Evolutionary conservation across 306 rosid species (phyloP).

Genomic region (Morella rubra): DNA sequence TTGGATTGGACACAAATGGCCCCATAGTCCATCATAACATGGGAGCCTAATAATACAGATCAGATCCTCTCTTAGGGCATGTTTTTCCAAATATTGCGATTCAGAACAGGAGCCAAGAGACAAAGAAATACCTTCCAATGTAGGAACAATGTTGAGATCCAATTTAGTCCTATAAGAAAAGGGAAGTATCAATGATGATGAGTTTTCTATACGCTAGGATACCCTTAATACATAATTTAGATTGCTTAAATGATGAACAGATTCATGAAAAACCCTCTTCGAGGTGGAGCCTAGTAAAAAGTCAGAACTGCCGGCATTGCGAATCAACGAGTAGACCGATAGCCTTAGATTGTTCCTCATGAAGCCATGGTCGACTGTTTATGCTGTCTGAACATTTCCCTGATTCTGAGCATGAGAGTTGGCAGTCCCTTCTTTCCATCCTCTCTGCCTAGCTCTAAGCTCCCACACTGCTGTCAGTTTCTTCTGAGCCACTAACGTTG

Average conservation of each 20-base stretch:
- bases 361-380: conserved; percentile 22
- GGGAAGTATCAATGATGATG: conserved; percentile 10
- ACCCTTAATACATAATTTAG: conserved; percentile 26
- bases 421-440: conserved; percentile 86
- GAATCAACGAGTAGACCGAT: conserved; percentile 25
- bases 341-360: conserved; percentile 32
- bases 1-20: no score
- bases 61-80: not conserved
- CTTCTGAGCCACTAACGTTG: conserved; percentile 60
- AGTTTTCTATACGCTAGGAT: conserved; percentile 43
- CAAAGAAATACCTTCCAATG: conserved; percentile 11
- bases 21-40: not conserved
- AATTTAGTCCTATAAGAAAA: no score
- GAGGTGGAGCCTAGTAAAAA: conserved; percentile 17
- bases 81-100: no score
- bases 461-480: conserved; percentile 82
- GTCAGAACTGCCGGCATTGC: conserved; percentile 24
- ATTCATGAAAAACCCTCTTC: conserved; percentile 19
- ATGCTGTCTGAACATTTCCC: conserved; percentile 63
- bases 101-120: not conserved
- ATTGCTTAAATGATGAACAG: conserved; percentile 10
- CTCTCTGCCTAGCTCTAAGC: conserved; percentile 89
- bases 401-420: conserved; percentile 55
- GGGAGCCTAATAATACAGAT: not conserved
- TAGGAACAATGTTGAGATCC: conserved; percentile 7